Base-by-base conservation (phyloP, 495 filamentous ascomycete genomes). In the Schizothecium vesticola region DNA sequence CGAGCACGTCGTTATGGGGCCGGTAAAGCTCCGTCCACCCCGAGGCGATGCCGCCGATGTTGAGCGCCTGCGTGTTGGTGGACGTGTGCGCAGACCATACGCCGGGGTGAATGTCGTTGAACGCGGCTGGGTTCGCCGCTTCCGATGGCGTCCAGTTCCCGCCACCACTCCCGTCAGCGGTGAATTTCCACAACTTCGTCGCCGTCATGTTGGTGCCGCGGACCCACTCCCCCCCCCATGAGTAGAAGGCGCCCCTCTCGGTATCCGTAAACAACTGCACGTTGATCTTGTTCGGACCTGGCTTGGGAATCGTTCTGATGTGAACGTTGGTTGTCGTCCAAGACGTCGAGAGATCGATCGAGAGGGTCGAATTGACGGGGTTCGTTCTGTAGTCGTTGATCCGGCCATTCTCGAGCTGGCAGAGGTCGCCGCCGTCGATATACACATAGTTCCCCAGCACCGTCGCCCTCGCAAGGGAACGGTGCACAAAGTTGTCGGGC, bases 291-390 rank as follows among this genome's bases (percentile, higher is more conserved):
- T 59, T n/a, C 23, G 67, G 61, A 2, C 55, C 72, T 51, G 62
- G 66, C 61, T 61, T 79, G 77, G n/a, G 68, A 25, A 24, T 80
- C 77, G 9, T 66, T 66, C 11, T 70, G 22, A 81, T 51, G 25
- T 63, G 23, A 28, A 77, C 78, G 0, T 68, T 73, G 13, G 68
- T 61, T 28, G 75, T 69, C 26, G 69, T 75, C 79, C 80, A 81
- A 9, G 79, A 76, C 29, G 73, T 70, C 21, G 74, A 76, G 3
- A 80, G 65, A 69, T 75, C 74, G 23, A 81, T 69, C 31, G 78
- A 68, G 13, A 68, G 66, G 3, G 66, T 68, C 22, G 66, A 43
- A 26, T 68, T 68, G 1, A n/a, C 29, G 19, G 66, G 36, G 7
- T 33, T 13, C 19, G 66, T n/a, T 11, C 11, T 1, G 25, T 59